Conservation (phyloP, 306 rosid species). For the Sphenostylis stenocarpa region DNA sequence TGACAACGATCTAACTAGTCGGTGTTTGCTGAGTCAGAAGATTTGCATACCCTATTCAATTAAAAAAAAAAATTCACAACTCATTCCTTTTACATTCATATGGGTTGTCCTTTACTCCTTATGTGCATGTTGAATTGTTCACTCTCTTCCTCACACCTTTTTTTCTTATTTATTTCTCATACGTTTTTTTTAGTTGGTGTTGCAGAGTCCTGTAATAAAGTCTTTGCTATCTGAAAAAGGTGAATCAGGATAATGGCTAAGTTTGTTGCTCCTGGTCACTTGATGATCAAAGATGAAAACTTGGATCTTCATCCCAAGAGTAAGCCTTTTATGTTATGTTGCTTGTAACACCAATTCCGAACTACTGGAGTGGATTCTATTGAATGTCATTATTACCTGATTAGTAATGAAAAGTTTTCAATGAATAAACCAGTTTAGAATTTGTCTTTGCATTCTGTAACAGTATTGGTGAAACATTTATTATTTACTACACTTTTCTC, state of each 20-base stretch:
- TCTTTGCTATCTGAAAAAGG: not conserved
- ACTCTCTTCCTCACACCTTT: not conserved
- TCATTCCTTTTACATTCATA: not conserved
- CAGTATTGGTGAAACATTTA: not conserved
- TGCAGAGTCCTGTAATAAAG: slow-evolving; percentile 10
- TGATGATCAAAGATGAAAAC: slow-evolving; percentile 52
- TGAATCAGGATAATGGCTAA: slow-evolving; percentile 40
- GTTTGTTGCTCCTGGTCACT: slow-evolving; percentile 33
- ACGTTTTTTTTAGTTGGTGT: not conserved
- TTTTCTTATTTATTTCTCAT: not conserved
- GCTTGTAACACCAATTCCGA: not conserved
- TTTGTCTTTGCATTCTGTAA: not conserved
- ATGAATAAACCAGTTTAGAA: not conserved
- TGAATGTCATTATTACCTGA: not conserved
- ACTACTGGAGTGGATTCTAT: not conserved
- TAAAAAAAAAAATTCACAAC: too few relatives aligned
- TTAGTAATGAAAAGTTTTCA: not conserved
- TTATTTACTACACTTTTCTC: not conserved
- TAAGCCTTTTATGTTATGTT: slow-evolving; percentile 25
- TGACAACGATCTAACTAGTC: too few relatives aligned
- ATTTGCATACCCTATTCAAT: too few relatives aligned
- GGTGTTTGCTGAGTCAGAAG: too few relatives aligned
- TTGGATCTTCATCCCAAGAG: slow-evolving; percentile 40
- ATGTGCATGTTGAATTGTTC: not conserved
- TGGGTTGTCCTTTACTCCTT: not conserved